Evolutionary conservation across 495 filamentous ascomycete genomes (phyloP), one percentile per base, ranked within the genome.

Genomic region (Neurospora sp.): DNA sequence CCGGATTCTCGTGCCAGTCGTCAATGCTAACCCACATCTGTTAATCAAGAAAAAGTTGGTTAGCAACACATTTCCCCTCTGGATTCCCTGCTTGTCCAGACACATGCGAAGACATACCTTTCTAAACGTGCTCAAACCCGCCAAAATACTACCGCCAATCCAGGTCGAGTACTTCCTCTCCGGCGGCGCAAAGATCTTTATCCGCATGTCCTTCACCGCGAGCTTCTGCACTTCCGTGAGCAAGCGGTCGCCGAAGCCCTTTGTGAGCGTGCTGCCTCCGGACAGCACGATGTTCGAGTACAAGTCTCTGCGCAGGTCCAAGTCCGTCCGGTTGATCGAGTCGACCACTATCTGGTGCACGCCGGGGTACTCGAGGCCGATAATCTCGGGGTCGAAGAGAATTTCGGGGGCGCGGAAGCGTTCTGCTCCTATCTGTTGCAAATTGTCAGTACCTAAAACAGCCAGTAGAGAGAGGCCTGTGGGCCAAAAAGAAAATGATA

Each of bases 11-110:
- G 78, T 99, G 96, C 94, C 95, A 99, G 83, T 98, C 96, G 76
- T 98, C 96, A 77, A 95, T 93, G 78, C 92, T 96, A 75, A 98
- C 95, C 93, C 94, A 98, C 96, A 99, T 98, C 96, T 97, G 80
- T 73, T 73, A 12, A 3, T 27, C 31, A 48, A 70, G 73, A 35
- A 35, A 35, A 35, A 35, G 3, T 37, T 71, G 38, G 40, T 73
- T 44, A 78, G 69, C 61, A 74, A 74, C 61, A 14, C 18, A 6
- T 72, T 18, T 61, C 39, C 44, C 40, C 38, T 40, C 22, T 40
- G 1, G 8, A 1, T 18, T 66, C 14, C 53, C 7, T 66, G 8
- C 14, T 35, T 18, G 31, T 37, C 14, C 27, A 61, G 72, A 72
- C 10, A 22, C 4, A 53, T 22, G 4, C 20, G 3, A 73, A 37